phyloP scores from a whole-genome alignment of 2,329 filamentous ascomycete genomes.

The Alternaria incomplexa region DNA sequence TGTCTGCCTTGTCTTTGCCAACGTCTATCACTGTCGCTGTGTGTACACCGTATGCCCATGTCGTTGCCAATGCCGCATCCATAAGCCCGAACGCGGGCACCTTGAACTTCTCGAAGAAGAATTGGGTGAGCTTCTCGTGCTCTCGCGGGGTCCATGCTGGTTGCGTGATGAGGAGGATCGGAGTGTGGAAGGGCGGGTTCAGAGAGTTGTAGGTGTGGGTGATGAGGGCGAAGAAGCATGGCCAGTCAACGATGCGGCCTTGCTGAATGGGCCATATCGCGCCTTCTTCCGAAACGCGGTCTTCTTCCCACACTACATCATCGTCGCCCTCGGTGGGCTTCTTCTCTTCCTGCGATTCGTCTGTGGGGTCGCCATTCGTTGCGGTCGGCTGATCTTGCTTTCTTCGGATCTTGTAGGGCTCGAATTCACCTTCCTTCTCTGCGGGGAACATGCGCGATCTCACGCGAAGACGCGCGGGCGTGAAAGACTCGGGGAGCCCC shows the following conservation, averaged over 20 bases:
- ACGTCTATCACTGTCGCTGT: slow-evolving; percentile 90
- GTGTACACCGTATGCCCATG: slow-evolving; percentile 78
- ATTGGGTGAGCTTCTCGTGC: slow-evolving; percentile 86
- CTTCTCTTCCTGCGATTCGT: slow-evolving; percentile 27
- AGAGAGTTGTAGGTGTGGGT: slow-evolving; percentile 89
- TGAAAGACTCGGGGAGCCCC: slow-evolving; percentile 87
- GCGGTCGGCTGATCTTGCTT: slow-evolving; percentile 43
- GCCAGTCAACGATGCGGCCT: slow-evolving; percentile 87
- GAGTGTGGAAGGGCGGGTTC: slow-evolving; percentile 91
- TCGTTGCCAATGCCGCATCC: slow-evolving; percentile 84
- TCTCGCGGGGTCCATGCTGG: slow-evolving; percentile 90
- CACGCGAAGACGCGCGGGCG: slow-evolving; percentile 83
- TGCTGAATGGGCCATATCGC: slow-evolving; percentile 85
- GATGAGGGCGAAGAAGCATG: slow-evolving; percentile 90
- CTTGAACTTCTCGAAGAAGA: slow-evolving; percentile 97
- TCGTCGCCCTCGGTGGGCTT: slow-evolving; percentile 55
- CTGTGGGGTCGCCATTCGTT: slow-evolving; percentile 40
- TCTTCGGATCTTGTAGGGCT: slow-evolving; percentile 77
- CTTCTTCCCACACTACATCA: slow-evolving; percentile 81
- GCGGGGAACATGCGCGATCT: slow-evolving; percentile 91
- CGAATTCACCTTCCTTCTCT: slow-evolving; percentile 77
- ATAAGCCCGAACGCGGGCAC: slow-evolving; percentile 90
- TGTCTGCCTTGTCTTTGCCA: slow-evolving; percentile 88
- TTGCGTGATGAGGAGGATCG: slow-evolving; percentile 87
- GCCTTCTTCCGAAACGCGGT: slow-evolving; percentile 84